These are phyloP conservation scores for Rhododendron mucronatum DNA, from an alignment of 148 eudicot genomes.

Conservation along the genomic window DNA sequence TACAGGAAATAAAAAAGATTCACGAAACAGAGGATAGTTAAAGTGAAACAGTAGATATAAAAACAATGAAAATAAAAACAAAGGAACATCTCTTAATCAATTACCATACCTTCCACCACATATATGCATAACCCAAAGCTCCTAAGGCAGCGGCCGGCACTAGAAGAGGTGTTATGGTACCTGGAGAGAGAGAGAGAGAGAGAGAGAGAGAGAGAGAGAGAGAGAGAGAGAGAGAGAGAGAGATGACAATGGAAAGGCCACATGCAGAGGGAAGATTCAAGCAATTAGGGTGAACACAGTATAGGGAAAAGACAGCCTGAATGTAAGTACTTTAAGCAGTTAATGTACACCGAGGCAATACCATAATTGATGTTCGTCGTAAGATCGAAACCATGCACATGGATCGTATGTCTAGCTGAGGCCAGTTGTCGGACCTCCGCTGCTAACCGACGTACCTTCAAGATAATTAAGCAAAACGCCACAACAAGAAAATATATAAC, in stretches of 20 bases:
- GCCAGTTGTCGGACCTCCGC: conserved; percentile 77
- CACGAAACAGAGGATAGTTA: not conserved
- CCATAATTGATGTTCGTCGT: conserved; percentile 25
- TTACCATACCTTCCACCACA: conserved; percentile 93
- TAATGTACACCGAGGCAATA: conserved; percentile 4
- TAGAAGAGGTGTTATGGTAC: conserved; percentile 40
- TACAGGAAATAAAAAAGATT: not conserved
- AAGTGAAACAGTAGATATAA: not conserved
- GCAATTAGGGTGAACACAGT: not conserved
- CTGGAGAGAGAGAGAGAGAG: conserved; percentile 18
- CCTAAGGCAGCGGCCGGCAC: conserved; percentile 81
- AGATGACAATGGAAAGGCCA: not conserved
- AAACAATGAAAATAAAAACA: not conserved
- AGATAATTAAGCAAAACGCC: not conserved
- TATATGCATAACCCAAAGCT: conserved; percentile 81
- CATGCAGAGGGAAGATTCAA: not conserved
- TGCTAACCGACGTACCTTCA: conserved; percentile 73
- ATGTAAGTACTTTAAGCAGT: not conserved
- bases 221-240: no score
- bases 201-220: no score
- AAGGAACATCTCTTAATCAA: not conserved
- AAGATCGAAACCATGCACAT: conserved; percentile 38
- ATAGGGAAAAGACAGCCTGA: not conserved
- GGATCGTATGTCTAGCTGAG: conserved; percentile 53
- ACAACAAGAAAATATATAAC: not conserved